Percentiles rank a stretch among this genome's conserved stretches.
phyloP scores from a whole-genome alignment of 257 asterid genomes.

The Echites panduratus region DNA sequence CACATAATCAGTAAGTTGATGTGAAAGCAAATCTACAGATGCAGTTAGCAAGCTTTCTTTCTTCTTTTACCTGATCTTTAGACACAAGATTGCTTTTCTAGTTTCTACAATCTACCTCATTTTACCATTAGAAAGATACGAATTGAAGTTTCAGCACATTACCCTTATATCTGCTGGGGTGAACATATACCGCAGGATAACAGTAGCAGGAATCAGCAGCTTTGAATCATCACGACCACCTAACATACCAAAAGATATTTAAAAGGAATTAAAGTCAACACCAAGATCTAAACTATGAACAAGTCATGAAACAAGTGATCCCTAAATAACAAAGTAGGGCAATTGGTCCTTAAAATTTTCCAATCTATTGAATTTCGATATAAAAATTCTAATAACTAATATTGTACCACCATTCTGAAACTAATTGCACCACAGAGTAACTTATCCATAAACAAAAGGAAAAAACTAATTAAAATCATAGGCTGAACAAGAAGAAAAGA shows the following conservation, averaged over 20 bases:
- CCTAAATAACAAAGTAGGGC: background rate
- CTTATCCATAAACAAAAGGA: background rate
- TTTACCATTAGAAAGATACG: background rate
- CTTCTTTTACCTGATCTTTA: background rate
- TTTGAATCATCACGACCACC: slow-evolving; percentile 95
- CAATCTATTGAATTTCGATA: background rate
- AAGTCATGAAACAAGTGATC: background rate
- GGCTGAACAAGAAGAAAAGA: background rate
- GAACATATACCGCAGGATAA: slow-evolving; percentile 82
- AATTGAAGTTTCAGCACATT: slow-evolving; percentile 12
- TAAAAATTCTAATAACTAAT: background rate
- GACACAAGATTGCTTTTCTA: background rate
- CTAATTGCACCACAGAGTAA: background rate
- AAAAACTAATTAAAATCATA: background rate
- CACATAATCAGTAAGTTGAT: background rate
- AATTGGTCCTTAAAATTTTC: background rate
- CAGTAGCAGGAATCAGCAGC: slow-evolving; percentile 73
- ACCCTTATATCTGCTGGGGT: slow-evolving; percentile 89
- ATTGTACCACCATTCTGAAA: background rate
- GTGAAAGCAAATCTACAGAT: background rate
- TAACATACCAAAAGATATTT: slow-evolving; percentile 32
- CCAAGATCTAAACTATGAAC: background rate
- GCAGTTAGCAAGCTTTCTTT: background rate
- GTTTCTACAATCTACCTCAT: background rate
- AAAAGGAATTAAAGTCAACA: slow-evolving; percentile 2